phyloP scores from a whole-genome alignment of 441 rosid species.

The Erodium chrysanthum region DNA sequence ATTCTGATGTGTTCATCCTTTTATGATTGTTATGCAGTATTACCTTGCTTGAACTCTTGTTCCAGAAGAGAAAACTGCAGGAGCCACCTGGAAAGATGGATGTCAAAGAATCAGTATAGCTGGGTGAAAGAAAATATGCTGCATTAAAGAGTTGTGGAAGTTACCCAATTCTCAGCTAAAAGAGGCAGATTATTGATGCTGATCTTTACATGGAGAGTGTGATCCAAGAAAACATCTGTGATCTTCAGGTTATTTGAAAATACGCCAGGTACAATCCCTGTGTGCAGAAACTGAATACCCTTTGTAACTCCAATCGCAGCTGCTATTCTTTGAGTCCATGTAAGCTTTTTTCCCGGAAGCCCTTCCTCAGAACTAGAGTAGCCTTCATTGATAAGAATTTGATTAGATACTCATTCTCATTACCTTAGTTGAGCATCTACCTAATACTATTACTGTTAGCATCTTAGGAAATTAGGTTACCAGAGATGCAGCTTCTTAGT shows the following conservation, averaged over 20 bases:
- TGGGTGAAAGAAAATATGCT: neutral
- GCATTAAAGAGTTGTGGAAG: neutral
- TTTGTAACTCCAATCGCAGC: slow-evolving; percentile 39
- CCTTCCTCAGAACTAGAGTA: slow-evolving; percentile 20
- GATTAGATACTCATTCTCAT: neutral
- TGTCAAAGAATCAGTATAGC: neutral
- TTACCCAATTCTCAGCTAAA: slow-evolving; percentile 23
- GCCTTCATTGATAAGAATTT: neutral
- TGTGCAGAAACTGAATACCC: slow-evolving; percentile 52
- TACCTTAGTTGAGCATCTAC: neutral
- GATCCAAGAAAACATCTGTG: slow-evolving; percentile 44
- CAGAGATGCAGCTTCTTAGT: slow-evolving; percentile 35
- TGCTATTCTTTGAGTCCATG: slow-evolving; percentile 41
- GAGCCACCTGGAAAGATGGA: slow-evolving; percentile 26
- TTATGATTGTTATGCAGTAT: neutral
- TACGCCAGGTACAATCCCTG: slow-evolving; percentile 50
- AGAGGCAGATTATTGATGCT: slow-evolving; percentile 35
- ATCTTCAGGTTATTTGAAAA: slow-evolving; percentile 38
- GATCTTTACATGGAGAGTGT: slow-evolving; percentile 37
- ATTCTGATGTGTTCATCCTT: neutral
- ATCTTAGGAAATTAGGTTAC: slow-evolving; percentile 17
- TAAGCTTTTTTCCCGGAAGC: slow-evolving; percentile 23
- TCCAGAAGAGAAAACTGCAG: slow-evolving; percentile 22
- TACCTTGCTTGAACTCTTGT: slow-evolving; percentile 28
- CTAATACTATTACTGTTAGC: neutral